These are phyloP conservation scores for Debaryomyces udenii DNA, from an alignment of 1,139 yeast genomes.

Conservation along the genomic window DNA sequence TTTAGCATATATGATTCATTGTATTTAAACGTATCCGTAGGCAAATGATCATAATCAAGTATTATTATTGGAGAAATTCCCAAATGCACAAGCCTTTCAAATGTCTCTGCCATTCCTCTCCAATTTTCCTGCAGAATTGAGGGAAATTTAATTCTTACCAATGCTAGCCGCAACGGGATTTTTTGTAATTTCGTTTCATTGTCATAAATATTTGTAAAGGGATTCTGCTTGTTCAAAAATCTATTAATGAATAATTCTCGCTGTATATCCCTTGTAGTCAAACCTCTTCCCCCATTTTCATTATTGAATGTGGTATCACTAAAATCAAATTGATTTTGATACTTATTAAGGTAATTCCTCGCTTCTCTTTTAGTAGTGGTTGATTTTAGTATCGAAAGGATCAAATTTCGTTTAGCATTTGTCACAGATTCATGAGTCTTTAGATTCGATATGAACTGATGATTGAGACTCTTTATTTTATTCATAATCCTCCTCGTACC, in stretches of 20 bases:
- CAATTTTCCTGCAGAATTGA: conserved; percentile 35
- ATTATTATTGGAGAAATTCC: conserved; percentile 47
- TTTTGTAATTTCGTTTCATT: conserved; percentile 35
- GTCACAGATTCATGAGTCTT: conserved; percentile 37
- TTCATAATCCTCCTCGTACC: conserved; percentile 26
- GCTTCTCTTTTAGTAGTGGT: conserved; percentile 82
- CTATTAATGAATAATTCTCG: conserved; percentile 44
- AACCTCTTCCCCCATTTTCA: conserved; percentile 15
- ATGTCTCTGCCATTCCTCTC: conserved; percentile 51
- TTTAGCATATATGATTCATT: conserved; percentile 36
- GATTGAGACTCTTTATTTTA: conserved; percentile 31
- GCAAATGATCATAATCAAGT: conserved; percentile 39
- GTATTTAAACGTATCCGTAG: conserved; percentile 30
- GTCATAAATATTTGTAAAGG: conserved; percentile 37
- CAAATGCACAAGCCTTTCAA: conserved; percentile 49
- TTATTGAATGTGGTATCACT: conserved; percentile 17
- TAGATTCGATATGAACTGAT: conserved; percentile 44
- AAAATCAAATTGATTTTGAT: conserved; percentile 47
- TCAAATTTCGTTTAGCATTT: conserved; percentile 52
- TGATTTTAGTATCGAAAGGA: conserved; percentile 68
- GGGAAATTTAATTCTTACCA: conserved; percentile 50
- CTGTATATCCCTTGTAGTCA: conserved; percentile 32
- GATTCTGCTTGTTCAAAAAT: conserved; percentile 39
- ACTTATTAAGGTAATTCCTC: conserved; percentile 62
- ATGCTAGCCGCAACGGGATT: conserved; percentile 53